Evolutionary conservation across 139 green algal genomes (phyloP).

Genomic region (Pleodorina starrii): DNA sequence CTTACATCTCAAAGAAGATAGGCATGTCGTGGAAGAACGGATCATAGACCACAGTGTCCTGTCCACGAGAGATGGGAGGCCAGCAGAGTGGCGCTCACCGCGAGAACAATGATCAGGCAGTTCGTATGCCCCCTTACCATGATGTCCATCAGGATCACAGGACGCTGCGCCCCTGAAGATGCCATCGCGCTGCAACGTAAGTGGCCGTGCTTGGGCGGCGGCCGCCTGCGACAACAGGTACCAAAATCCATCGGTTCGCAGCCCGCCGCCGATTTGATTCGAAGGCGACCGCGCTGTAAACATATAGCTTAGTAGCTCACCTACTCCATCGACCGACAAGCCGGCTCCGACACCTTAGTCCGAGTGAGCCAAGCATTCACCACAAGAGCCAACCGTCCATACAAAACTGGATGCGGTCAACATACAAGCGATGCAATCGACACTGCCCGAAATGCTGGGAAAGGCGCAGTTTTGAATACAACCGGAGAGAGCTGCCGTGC

Average conservation of each 20-base stretch:
- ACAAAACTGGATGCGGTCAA: too few species aligned
- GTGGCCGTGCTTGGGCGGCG: background rate
- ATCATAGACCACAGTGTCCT: conserved; percentile 86
- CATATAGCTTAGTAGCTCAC: background rate
- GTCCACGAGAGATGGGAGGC: background rate
- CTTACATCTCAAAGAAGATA: conserved; percentile 71
- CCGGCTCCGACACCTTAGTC: background rate
- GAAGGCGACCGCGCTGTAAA: too few species aligned
- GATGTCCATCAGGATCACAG: conserved; percentile 76
- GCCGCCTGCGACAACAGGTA: background rate
- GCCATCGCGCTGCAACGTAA: background rate
- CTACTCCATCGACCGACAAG: conserved; percentile 1
- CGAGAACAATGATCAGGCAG: too few species aligned
- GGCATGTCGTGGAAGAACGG: conserved; percentile 91
- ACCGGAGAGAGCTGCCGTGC: too few species aligned
- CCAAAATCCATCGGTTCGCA: too few species aligned
- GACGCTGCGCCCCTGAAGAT: conserved; percentile 7
- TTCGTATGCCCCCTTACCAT: conserved; percentile 73
- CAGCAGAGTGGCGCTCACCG: background rate
- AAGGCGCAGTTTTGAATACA: too few species aligned
- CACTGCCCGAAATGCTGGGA: too few species aligned
- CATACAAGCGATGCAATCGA: too few species aligned
- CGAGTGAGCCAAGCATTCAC: background rate
- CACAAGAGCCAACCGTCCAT: too few species aligned
- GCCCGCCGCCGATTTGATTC: too few species aligned